Evolutionary conservation across 2,329 filamentous ascomycete species (phyloP).

Genomic region (Thelonectria discophora): DNA sequence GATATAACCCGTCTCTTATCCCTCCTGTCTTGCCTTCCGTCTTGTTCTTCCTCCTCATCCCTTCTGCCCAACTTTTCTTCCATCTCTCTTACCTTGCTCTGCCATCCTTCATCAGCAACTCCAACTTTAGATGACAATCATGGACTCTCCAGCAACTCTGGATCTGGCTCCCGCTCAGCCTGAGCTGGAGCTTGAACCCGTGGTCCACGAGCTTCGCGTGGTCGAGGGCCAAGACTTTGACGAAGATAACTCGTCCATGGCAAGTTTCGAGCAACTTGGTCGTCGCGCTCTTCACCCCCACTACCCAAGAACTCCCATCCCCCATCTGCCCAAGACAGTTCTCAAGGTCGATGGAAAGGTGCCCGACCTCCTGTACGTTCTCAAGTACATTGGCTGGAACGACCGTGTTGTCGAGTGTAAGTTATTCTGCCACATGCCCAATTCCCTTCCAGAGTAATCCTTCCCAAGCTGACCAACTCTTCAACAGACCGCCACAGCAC

Average conservation of each 20-base stretch:
- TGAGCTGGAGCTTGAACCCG: not conserved
- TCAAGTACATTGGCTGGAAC: constrained; percentile 50
- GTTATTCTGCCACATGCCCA: constrained; percentile 18
- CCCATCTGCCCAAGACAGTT: constrained; percentile 13
- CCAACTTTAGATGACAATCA: constrained; percentile 18
- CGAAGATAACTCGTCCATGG: constrained; percentile 31
- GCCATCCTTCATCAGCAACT: not conserved
- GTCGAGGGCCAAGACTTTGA: constrained; percentile 26
- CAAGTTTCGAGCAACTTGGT: constrained; percentile 37
- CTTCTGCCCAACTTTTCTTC: not conserved
- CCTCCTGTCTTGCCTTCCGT: not conserved
- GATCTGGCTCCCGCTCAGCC: constrained; percentile 8
- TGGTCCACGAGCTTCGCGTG: constrained; percentile 21
- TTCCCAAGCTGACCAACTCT: constrained; percentile 24
- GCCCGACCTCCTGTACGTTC: constrained; percentile 53
- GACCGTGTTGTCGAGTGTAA: constrained; percentile 50
- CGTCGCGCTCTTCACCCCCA: not conserved
- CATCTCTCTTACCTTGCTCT: too few species aligned
- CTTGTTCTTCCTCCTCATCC: not conserved
- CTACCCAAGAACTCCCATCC: not conserved
- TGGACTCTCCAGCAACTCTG: constrained; percentile 14
- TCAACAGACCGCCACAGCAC: constrained; percentile 49
- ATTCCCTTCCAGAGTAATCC: not conserved
- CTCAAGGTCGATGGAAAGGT: constrained; percentile 48
- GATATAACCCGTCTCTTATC: not conserved